Base-by-base conservation (phyloP, 2,329 filamentous ascomycete genomes). In the Sporothrix brasiliensis region DNA sequence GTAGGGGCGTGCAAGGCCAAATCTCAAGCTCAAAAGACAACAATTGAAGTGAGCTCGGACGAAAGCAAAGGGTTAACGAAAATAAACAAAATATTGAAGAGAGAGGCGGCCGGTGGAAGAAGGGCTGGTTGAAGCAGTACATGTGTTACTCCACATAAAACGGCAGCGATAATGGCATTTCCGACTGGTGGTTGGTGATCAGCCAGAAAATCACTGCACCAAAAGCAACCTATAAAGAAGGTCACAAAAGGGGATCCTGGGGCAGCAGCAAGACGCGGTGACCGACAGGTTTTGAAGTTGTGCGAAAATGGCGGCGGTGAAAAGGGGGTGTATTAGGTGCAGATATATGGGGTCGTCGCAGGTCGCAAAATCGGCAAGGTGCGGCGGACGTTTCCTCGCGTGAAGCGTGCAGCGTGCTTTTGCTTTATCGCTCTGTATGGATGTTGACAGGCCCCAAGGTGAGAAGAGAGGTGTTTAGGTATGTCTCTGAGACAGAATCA, bases 271-370 rank as follows among this genome's bases (percentile, higher is more conserved):
- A 67, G 67, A 67, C 67, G 70, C 67, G 70, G 70, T 71, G 70
- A 71, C 67, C 60, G 60, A 58, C 50, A 60, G 6, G 27, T 27
- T 56, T 58, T 53, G 60, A 60, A 41, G 60, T 54, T 41, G 53
- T 67, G 61, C 44, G 30, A 21, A 44, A 44, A 53, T 56, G 54
- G 70, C 70, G 61, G 70, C 70, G 70, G 70, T 71, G 70, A 71
- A 58, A 47, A 65, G 58, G 47, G 10, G 53, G 16, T 47, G 53
- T 50, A 49, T 68, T 56, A 68, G 53, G 53, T 34, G 52, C n/a
- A 68, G 34, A 50, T 41, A 24, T 61, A 61, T 19, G 34, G 49
- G 44, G 27, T 34, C 52, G 39, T 7, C 30, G 56, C 34, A 21
- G 34, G 60, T 21, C 27, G 49, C 50, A 66, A 50, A 41, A 44